Conservation (phyloP, 768 basidiomycete genomes). For the Candolleomyces aberdarensis region DNA sequence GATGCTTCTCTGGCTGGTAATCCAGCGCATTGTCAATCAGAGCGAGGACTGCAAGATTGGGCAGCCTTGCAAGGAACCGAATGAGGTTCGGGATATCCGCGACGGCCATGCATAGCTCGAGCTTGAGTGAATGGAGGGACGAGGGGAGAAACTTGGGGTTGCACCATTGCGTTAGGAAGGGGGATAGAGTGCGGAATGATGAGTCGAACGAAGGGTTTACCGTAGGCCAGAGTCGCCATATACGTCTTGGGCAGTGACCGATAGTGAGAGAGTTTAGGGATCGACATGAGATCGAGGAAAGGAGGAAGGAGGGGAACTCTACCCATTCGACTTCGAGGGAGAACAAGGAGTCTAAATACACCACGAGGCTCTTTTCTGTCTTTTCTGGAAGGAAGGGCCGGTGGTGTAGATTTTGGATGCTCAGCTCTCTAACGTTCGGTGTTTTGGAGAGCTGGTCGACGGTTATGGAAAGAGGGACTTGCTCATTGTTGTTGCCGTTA, state of each 20-base stretch:
- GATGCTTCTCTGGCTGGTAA: neutral
- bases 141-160: conserved; percentile 17
- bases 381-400: neutral
- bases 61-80: conserved; percentile 25
- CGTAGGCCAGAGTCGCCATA: neutral
- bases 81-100: conserved; percentile 25
- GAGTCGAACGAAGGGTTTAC: neutral
- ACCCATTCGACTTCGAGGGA: conserved; percentile 19
- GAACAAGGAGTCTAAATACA: conserved; percentile 16
- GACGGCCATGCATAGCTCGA: conserved; percentile 17
- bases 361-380: neutral
- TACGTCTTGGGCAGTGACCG: conserved; percentile 5
- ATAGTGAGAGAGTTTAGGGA: conserved; percentile 22
- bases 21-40: conserved; percentile 17
- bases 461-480: neutral
- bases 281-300: conserved; percentile 19
- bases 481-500: neutral
- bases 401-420: neutral
- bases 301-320: conserved; percentile 13
- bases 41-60: conserved; percentile 23
- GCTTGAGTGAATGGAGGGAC: conserved; percentile 25
- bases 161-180: conserved; percentile 27
- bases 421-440: neutral
- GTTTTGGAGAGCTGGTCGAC: conserved; percentile 6
- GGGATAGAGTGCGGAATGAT: conserved; percentile 6